A percentile compares a stretch with the other conserved stretches of the same genome.
Evolutionary conservation across 345 rosid genomes (phyloP).

Genomic region (Boechera divaricarpa): DNA sequence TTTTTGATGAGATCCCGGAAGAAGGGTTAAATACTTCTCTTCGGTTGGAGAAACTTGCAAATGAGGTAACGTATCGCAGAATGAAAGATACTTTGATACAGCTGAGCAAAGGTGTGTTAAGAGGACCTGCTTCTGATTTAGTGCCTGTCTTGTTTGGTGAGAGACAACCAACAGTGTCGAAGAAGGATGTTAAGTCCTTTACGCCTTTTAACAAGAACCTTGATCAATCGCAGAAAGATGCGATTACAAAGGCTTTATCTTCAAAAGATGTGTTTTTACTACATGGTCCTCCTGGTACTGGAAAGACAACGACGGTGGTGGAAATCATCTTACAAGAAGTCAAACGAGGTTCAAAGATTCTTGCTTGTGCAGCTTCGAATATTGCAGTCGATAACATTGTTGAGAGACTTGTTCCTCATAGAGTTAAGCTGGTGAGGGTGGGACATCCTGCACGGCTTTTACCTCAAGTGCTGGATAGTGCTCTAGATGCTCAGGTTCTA

Average conservation of each 20-base stretch:
- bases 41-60: constrained; percentile 87
- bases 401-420: constrained; percentile 89
- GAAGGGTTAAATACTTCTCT: constrained; percentile 81
- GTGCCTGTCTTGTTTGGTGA: constrained; percentile 92
- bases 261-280: constrained; percentile 84
- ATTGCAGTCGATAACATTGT: constrained; percentile 99
- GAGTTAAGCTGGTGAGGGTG: constrained; percentile 86
- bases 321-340: constrained; percentile 95
- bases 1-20: constrained; percentile 89
- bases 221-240: constrained; percentile 94
- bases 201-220: constrained; percentile 72
- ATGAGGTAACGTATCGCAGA: constrained; percentile 94
- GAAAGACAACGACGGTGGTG: constrained; percentile 96
- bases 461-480: constrained; percentile 93
- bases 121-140: constrained; percentile 89
- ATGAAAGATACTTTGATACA: constrained; percentile 92
- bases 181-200: constrained; percentile 58
- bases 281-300: constrained; percentile 99
- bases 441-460: constrained; percentile 97
- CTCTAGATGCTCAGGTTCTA: constrained; percentile 92
- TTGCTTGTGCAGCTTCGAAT: constrained; percentile 98
- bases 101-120: constrained; percentile 80
- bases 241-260: constrained; percentile 79
- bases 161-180: constrained; percentile 57
- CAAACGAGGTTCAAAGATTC: constrained; percentile 91